Evolutionary conservation across 805 yeast species (phyloP), one percentile per base, ranked within the genome.

Genomic region (Sugiyamaella lignohabitans): DNA sequence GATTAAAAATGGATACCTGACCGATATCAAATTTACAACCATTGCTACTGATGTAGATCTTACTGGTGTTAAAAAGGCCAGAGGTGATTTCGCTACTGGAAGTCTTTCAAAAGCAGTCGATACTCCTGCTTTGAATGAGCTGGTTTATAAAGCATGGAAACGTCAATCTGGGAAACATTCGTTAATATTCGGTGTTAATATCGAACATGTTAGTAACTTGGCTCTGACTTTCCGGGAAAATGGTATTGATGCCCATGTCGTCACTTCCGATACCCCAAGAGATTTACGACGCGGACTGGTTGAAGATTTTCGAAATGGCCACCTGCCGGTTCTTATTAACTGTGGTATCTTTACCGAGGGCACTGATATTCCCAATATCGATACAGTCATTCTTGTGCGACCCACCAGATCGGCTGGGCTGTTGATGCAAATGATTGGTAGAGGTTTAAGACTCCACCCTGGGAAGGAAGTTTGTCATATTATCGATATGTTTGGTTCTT

Each of bases 301-400:
- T 1, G 63, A 67, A 4, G 80, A 75, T 30, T 91, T 89, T 59
- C 74, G 71, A 50, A 55, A 65, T 0, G 88, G 93, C 0, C 59
- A 72, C 14, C 70, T 86, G 17, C 78, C 82, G 3, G 94, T 91
- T 0, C 64, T 89, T 24, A 74, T 93, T 67, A 91, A 91, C 59
- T 93, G 95, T 61, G 87, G 84, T 16, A 86, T 89, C 4, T 82
- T 91, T 56, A 89, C 96, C 0, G 98, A 89, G 62, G 98, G 98
- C 0, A 87, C 97, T 0, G 97, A 89, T 65, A 80, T 91, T 17
- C 97, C 97, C 2, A 80, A 80, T 51, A 83, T 88, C 47, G 97
- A 89, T 59, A 80, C 87, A 24, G 68, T 89, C 10, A 69, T 89
- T 23, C 63, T 89, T 27, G 84, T 86, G 2, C 67, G 96, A 29